Percentiles rank a stretch among this genome's conserved stretches.
Conservation (phyloP, 129 eudicot species). For the Gnaphalium uliginosum region DNA sequence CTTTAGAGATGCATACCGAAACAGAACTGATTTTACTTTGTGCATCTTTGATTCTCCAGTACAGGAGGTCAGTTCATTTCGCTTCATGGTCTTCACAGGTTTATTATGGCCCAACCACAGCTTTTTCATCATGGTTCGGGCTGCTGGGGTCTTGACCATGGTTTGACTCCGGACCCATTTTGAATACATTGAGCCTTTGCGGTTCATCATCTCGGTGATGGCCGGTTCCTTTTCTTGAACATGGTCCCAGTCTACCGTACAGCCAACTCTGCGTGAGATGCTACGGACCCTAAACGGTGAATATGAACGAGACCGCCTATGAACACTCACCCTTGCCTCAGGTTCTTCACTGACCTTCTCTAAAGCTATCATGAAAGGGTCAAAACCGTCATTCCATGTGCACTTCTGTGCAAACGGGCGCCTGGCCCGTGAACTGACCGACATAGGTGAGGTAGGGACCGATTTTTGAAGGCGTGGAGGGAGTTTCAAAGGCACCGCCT, state of each 20-base stretch:
- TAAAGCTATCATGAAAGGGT: constrained; percentile 76
- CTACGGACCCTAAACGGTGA: constrained; percentile 48
- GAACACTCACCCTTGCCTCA: constrained; percentile 43
- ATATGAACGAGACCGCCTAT: constrained; percentile 59
- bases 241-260: constrained; percentile 9
- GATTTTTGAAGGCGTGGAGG: constrained; percentile 75
- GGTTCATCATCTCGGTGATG: constrained; percentile 26
- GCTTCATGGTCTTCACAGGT: constrained; percentile 32
- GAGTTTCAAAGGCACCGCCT: constrained; percentile 68
- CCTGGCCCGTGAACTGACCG: constrained; percentile 37
- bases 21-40: constrained; percentile 55
- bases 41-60: constrained; percentile 49
- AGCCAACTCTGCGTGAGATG: constrained; percentile 16
- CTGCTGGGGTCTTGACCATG: constrained; percentile 37
- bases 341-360: constrained; percentile 67
- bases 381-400: constrained; percentile 71
- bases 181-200: constrained; percentile 55
- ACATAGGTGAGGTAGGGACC: constrained; percentile 56
- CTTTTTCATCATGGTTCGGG: constrained; percentile 34
- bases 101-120: constrained; percentile 24
- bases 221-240: constrained; percentile 23
- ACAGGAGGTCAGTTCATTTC: constrained; percentile 9
- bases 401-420: constrained; percentile 45
- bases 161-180: constrained; percentile 55
- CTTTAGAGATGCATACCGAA: constrained; percentile 59